phyloP scores from a whole-genome alignment of 768 basidiomycete species.

The Podaxis sp. region DNA sequence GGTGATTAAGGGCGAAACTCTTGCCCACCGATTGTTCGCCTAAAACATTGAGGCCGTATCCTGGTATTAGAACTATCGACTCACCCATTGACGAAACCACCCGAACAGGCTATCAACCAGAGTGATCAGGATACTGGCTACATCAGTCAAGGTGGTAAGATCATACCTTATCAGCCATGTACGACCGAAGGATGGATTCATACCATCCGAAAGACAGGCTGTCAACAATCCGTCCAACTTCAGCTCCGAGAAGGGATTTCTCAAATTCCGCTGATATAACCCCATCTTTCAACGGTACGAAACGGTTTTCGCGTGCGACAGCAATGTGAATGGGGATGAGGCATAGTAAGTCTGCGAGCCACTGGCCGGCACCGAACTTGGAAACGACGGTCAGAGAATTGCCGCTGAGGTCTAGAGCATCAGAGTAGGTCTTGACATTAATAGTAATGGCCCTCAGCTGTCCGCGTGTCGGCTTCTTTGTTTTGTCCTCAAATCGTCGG shows the following conservation, averaged over 20 bases:
- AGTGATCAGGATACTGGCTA: not conserved
- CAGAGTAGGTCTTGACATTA: slow-evolving; percentile 11
- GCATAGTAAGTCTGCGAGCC: slow-evolving; percentile 59
- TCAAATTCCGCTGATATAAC: slow-evolving; percentile 50
- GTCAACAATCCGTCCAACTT: slow-evolving; percentile 56
- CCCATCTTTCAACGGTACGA: slow-evolving; percentile 56
- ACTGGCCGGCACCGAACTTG: slow-evolving; percentile 49
- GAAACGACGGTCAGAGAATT: slow-evolving; percentile 24
- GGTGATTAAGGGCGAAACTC: slow-evolving; percentile 56
- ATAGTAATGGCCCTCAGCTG: slow-evolving; percentile 38
- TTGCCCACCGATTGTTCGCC: slow-evolving; percentile 68
- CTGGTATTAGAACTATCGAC: slow-evolving; percentile 17
- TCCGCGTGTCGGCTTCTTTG: slow-evolving; percentile 51
- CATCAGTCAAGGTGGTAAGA: slow-evolving; percentile 14
- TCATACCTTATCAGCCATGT: slow-evolving; percentile 52
- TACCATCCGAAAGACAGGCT: slow-evolving; percentile 62
- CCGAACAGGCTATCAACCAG: slow-evolving; percentile 45
- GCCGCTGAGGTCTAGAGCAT: not conserved
- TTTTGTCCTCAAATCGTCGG: slow-evolving; percentile 41
- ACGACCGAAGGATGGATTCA: slow-evolving; percentile 61
- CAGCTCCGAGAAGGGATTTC: slow-evolving; percentile 53
- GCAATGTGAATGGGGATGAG: slow-evolving; percentile 67
- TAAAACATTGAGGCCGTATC: slow-evolving; percentile 17
- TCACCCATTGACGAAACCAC: slow-evolving; percentile 63
- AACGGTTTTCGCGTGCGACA: slow-evolving; percentile 55